phyloP scores from a whole-genome alignment of 352 stramenopile species.

The Ophiocytium majus region DNA sequence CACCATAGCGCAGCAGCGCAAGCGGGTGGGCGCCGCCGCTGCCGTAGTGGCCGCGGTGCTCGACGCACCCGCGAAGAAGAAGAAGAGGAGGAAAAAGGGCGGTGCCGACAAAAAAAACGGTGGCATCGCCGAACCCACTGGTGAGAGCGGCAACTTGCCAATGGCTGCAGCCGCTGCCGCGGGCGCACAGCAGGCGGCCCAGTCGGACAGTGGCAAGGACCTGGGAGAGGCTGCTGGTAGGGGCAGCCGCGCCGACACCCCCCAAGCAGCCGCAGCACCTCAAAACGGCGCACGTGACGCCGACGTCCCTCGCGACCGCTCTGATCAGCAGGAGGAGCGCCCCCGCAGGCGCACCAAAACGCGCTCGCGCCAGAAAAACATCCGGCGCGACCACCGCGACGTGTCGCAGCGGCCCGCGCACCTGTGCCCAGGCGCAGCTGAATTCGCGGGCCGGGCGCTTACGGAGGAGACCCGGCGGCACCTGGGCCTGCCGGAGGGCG shows the following conservation, averaged over 20 bases:
- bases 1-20: background rate
- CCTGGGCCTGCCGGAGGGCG: background rate
- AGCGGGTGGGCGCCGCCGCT: no score
- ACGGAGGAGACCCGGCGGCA: conserved; percentile 42
- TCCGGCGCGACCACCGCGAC: conserved; percentile 53
- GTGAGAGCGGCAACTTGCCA: no score
- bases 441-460: conserved; percentile 44
- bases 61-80: background rate
- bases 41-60: background rate
- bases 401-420: conserved; percentile 42
- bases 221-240: no score
- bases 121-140: background rate
- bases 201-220: no score
- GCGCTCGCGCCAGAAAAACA: conserved; percentile 57
- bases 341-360: conserved; percentile 41
- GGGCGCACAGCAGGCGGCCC: no score
- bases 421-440: conserved; percentile 31
- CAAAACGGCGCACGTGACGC: no score
- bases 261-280: no score
- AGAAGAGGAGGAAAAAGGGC: background rate
- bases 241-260: no score
- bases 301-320: no score
- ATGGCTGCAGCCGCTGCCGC: no score
- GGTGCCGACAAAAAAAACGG: background rate
- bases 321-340: conserved; percentile 24